A percentile compares a stretch with the other conserved stretches of the same genome.
These are phyloP conservation scores for Ceratobasidium theobromae DNA, from an alignment of 1,284 basidiomycete genomes.

Conservation along the genomic window DNA sequence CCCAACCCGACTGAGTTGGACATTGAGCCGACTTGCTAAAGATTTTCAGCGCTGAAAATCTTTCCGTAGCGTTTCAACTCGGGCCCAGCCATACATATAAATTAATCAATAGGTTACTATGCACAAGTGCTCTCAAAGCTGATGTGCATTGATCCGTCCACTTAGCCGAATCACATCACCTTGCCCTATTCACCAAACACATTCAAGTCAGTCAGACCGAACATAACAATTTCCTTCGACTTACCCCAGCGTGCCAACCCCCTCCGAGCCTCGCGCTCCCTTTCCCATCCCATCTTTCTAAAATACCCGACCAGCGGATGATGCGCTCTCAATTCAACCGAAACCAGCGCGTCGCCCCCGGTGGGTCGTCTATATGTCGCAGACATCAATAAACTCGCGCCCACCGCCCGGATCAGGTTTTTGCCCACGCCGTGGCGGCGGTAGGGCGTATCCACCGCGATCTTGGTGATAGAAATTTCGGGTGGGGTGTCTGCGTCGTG, in stretches of 20 bases:
- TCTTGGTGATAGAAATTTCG: slow-evolving; percentile 8
- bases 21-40: no score
- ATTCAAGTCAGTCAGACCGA: not conserved
- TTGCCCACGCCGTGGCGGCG: slow-evolving; percentile 16
- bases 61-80: not conserved
- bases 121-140: slow-evolving; percentile 1
- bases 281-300: slow-evolving; percentile 15
- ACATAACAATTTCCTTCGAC: not conserved
- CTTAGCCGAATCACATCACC: not conserved
- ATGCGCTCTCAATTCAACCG: not conserved
- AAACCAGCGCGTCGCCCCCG: slow-evolving; percentile 13
- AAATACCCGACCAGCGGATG: slow-evolving; percentile 1
- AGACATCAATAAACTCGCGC: slow-evolving; percentile 21
- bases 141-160: slow-evolving; percentile 27
- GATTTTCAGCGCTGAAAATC: no score
- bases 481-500: not conserved
- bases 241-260: slow-evolving; percentile 17
- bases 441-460: slow-evolving; percentile 20
- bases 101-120: not conserved
- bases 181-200: not conserved
- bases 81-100: not conserved
- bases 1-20: no score
- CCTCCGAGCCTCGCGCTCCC: slow-evolving; percentile 9
- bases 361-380: not conserved
- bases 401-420: slow-evolving; percentile 19